Base-by-base conservation (phyloP, 768 basidiomycete species). In the Amanita phalloides region DNA sequence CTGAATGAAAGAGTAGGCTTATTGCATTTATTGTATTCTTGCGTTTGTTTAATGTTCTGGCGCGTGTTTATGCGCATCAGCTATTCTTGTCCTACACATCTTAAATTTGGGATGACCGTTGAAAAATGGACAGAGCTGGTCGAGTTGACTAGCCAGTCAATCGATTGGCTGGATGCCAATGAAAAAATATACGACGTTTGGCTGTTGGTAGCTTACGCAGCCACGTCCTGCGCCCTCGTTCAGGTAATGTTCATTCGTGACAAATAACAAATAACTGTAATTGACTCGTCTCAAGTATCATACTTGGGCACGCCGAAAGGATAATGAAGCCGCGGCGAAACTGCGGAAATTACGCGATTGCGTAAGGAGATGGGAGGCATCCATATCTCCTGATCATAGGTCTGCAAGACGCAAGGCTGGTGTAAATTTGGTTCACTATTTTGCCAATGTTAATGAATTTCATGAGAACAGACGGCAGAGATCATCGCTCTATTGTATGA, bases 31-130 rank as follows among this genome's bases (percentile, higher is more conserved):
- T 74, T 91, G 37, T 93, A 90, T 64, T 79, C 87, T 28, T 91
- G 89, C 61, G 83, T 97, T 41, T 85, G 83, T 58, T 96, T 98
- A 82, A 88, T 98, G 66, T 94, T 96, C 69, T 96, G 91, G 84
- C 86, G 95, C 46, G 92, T 96, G 30, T 98, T 97, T 72, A 94
- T 97, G 90, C 81, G 95, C 48, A 91, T 97, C 67, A 92, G 90
- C 53, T 98, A 96, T 69, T 77, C 82, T 17, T 88, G 90, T 62
- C 93, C 95, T 7, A 79, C 79, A 9, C 92, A 96, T 61, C 78
- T 95, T 61, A 93, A 88, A 62, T 92, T 95, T 60, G 76, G 79
- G 36, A 68, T 94, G 56, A 87, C 84, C 1, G 76, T 92, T 25
- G 84, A 85, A 60, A 78, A 82, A 56, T 96, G 90, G 91, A 76